Conservation (phyloP, 495 filamentous ascomycete species). For the Podospora australis region DNA sequence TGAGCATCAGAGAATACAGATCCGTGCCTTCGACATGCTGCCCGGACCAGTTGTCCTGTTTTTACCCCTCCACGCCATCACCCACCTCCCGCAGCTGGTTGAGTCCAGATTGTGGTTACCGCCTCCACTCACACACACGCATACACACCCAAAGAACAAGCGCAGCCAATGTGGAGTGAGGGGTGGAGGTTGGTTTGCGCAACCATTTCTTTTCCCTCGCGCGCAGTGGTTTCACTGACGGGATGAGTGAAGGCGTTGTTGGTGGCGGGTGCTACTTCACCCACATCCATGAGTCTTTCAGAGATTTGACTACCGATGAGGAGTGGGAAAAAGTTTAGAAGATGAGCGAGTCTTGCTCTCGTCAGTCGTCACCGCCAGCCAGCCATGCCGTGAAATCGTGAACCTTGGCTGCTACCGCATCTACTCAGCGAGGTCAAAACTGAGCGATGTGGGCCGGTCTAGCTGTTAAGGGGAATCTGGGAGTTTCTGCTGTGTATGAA, state of each 20-base stretch:
- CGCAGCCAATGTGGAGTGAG: no score
- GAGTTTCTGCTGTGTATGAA: no score
- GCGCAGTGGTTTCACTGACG: no score
- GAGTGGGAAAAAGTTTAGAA: no score
- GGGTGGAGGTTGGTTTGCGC: no score
- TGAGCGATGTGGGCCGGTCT: no score
- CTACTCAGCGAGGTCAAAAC: no score
- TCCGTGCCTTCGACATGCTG: background rate
- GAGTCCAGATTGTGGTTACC: background rate
- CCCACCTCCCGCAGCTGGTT: background rate
- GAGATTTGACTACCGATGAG: no score
- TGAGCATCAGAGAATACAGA: background rate
- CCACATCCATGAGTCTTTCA: background rate
- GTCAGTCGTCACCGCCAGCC: background rate
- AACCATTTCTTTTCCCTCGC: no score
- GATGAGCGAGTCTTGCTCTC: no score
- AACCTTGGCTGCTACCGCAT: background rate
- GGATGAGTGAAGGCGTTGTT: background rate
- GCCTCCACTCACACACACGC: background rate
- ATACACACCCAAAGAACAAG: no score
- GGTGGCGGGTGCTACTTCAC: background rate
- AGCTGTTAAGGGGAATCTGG: no score
- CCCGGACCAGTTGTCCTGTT: background rate
- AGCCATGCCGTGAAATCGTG: background rate
- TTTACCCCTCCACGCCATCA: constrained; percentile 3